Percentiles rank a stretch among this genome's conserved stretches.
phyloP scores from a whole-genome alignment of 148 eudicot genomes.

The Nepenthes mirabilis region DNA sequence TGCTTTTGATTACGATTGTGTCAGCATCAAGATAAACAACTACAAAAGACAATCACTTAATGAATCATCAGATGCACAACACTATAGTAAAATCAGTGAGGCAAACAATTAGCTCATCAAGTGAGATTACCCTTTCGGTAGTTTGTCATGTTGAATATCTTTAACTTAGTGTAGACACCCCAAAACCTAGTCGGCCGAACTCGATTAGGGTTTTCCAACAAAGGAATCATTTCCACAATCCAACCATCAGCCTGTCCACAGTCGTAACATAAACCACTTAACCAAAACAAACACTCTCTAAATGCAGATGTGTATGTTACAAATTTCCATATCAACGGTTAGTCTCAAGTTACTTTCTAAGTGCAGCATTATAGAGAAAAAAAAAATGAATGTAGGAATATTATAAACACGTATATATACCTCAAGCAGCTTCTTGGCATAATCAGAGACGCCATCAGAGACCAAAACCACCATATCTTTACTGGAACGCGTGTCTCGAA shows the following conservation, averaged over 20 bases:
- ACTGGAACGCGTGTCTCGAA: conserved; percentile 52
- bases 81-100: not conserved
- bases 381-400: too few species aligned
- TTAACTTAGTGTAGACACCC: conserved; percentile 97
- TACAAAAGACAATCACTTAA: conserved; percentile 17
- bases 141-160: conserved; percentile 85
- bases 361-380: too few species aligned
- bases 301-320: too few species aligned
- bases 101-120: not conserved
- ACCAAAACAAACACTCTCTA: not conserved
- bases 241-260: conserved; percentile 88
- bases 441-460: conserved; percentile 85
- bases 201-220: conserved; percentile 79
- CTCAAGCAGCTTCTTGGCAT: conserved; percentile 57
- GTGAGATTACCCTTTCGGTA: conserved; percentile 64
- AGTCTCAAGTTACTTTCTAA: too few species aligned
- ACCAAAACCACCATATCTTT: conserved; percentile 85
- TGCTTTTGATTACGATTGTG: conserved; percentile 79
- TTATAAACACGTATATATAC: conserved; percentile 11
- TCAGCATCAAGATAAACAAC: conserved; percentile 99
- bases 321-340: too few species aligned
- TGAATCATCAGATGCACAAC: not conserved
- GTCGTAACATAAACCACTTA: not conserved
- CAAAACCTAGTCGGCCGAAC: conserved; percentile 86
- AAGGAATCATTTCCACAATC: conserved; percentile 72